phyloP scores from a whole-genome alignment of 116 monocot genomes.

The Iris pallida region DNA sequence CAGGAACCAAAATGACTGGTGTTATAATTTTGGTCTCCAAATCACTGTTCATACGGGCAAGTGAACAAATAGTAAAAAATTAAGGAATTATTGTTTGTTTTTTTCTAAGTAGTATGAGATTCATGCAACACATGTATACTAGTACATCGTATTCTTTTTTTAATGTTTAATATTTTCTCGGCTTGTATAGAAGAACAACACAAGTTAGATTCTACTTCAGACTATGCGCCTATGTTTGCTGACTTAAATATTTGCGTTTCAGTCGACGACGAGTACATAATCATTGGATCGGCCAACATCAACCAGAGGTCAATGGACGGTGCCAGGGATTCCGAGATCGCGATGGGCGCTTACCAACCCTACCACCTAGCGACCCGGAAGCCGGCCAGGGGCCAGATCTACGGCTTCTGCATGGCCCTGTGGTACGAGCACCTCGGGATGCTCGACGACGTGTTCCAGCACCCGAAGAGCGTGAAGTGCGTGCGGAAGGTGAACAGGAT shows the following conservation, averaged over 20 bases:
- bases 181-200: too few relatives aligned
- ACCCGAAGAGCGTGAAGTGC: constrained; percentile 11
- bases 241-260: neutral
- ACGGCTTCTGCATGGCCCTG: constrained; percentile 17
- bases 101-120: too few relatives aligned
- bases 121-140: too few relatives aligned
- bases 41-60: too few relatives aligned
- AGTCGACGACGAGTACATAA: constrained; percentile 28
- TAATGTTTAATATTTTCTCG: too few relatives aligned
- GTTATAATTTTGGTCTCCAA: too few relatives aligned
- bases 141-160: too few relatives aligned
- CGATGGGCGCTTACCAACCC: constrained; percentile 22
- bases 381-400: constrained; percentile 12
- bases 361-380: constrained; percentile 1
- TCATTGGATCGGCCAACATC: constrained; percentile 24
- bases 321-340: constrained; percentile 18
- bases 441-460: constrained; percentile 15
- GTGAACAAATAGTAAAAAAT: too few relatives aligned
- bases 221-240: too few relatives aligned
- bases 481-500: constrained; percentile 21
- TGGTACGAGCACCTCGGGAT: constrained; percentile 26
- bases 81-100: too few relatives aligned
- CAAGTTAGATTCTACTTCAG: too few relatives aligned
- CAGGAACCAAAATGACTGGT: too few relatives aligned
- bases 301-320: constrained; percentile 29